phyloP scores from a whole-genome alignment of 805 yeast genomes.

The Metschnikowia cerradonensis region DNA sequence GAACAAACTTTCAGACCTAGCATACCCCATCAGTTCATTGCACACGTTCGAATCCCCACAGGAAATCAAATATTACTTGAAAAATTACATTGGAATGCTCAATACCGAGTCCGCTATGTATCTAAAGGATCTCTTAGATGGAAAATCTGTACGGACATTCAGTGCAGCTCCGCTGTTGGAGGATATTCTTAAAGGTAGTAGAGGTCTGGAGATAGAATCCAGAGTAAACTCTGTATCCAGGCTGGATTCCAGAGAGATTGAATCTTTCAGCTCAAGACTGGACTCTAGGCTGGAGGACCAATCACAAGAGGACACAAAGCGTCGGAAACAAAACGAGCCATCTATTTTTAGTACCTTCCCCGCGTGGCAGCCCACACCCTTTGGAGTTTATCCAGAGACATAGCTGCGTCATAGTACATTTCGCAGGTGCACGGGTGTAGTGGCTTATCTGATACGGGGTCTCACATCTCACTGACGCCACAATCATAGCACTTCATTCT shows the following conservation, averaged over 20 bases:
- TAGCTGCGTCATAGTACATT: not conserved
- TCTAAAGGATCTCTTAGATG: not conserved
- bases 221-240: not conserved
- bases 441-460: constrained; percentile 2
- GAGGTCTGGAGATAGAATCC: not conserved
- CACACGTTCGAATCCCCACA: not conserved
- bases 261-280: not conserved
- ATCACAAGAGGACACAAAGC: not conserved
- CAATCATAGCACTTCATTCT: not conserved
- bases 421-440: constrained; percentile 2
- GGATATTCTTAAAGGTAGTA: constrained; percentile 1
- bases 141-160: not conserved
- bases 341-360: not conserved
- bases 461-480: constrained; percentile 1
- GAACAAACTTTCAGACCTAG: not conserved
- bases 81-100: not conserved
- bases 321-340: not conserved
- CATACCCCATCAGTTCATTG: constrained; percentile 6
- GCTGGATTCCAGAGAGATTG: too few species aligned
- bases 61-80: constrained; percentile 1
- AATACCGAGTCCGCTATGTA: not conserved
- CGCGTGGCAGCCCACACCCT: constrained; percentile 2
- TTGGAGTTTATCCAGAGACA: constrained; percentile 1
- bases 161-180: constrained; percentile 10
- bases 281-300: too few species aligned